Evolutionary conservation across 2,329 filamentous ascomycete species (phyloP), one percentile per base, ranked within the genome.

Genomic region (Sclerotinia sclerotiorum): DNA sequence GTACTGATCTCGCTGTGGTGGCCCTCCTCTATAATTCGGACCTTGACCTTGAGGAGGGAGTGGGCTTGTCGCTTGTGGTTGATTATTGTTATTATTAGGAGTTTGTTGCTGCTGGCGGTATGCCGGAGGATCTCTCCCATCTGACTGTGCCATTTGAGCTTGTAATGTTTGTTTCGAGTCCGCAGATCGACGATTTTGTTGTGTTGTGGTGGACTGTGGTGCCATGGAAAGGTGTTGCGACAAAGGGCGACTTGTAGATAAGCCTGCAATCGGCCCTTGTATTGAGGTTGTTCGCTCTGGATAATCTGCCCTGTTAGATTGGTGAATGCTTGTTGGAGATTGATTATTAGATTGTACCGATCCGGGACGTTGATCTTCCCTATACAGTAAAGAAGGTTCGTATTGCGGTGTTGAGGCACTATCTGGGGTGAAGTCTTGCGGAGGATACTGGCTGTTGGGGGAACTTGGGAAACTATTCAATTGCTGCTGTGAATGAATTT

Each of bases 401-500:
- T 85, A 83, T 75, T 87, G 89, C 72, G 87, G 76, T 77, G 88
- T 86, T 8, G 87, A 89, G 49, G 87, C 78, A 6, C 86, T 87
- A 77, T 89, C 87, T 27, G 67, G 46, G 5, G 57, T 68, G 35
- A 46, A 55, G 21, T 68, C 65, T 46, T 63, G 65, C n/a, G 39
- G 24, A 13, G 39, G 85, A 79, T 74, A 87, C 88, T 68, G 80
- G 72, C 63, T 78, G 79, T 71, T 82, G 81, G 57, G 65, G 29
- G 65, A 68, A 49, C 65, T 63, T 32, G 65, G 65, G 17, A 63
- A 42, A 39, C 70, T 74, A 52, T 68, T 70, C 54, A 73, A 72
- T 66, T 69, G 68, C 29, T 74, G 73, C 67, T 76, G 73, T 44
- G 65, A 63, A 58, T 73, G 72, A 58, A 67, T 69, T 66, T 78